Evolutionary conservation across 2,329 filamentous ascomycete species (phyloP), one percentile per base, ranked within the genome.

Genomic region (Venturia nashicola): DNA sequence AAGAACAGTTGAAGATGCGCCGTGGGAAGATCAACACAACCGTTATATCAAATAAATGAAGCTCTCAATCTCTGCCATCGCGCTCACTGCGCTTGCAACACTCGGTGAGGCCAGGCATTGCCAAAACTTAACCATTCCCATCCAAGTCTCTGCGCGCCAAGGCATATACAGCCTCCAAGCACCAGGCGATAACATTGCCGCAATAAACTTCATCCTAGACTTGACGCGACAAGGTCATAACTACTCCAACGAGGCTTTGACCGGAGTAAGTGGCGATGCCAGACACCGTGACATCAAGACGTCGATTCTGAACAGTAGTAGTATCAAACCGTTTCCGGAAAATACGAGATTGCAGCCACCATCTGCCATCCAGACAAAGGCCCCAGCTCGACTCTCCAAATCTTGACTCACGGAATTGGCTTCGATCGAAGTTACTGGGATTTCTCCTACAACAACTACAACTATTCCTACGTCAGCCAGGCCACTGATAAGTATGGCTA

Each of bases 401-500:
- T 84, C 23, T 71, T 84, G 16, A 80, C 78, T 1, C 81, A 83
- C 68, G 82, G 82, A 36, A 78, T 83, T 67, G 81, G 79, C 11
- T 83, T 83, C 66, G 80, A 82, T 68, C 80, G 80, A 66, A 75
- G 72, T 71, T 79, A 70, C 65, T 61, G 59, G 59, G 59, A 69
- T 68, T 71, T 82, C 12, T 71, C 82, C 0, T 81, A 76, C 73
- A 78, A 83, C 70, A 75, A 80, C 68, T 81, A 78, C 76, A 83
- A 85, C 70, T 87, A 88, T 75, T 84, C 80, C 69, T 88, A 88
- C 71, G 77, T 83, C 36, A 76, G 81, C 59, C 72, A 73, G 14
- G 85, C 85, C 1, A 77, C 86, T 1, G 79, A 77, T 51, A 67
- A 76, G 9, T 57, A 57, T 36, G 82, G 82, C 48, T 87, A 83